Evolutionary conservation across 2,329 filamentous ascomycete species (phyloP), one percentile per base, ranked within the genome.

Genomic region (Remersonia thermophila): DNA sequence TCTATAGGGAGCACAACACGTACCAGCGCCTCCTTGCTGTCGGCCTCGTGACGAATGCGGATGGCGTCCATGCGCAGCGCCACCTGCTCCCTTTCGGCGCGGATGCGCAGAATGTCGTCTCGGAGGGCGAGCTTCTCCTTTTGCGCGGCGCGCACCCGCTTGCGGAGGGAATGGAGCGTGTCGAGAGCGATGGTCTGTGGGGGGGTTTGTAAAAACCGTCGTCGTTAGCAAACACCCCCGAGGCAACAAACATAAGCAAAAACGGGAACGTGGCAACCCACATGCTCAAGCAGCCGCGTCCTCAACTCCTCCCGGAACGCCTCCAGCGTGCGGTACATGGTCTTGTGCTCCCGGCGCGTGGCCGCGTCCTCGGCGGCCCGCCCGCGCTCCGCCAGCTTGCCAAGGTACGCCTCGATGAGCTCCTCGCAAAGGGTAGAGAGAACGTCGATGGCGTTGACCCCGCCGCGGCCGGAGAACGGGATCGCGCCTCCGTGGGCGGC

Each of bases 371-470:
- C 55, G 7, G 65, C 62, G 2, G 62, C 62, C 3, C 47, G 51
- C 1, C 53, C 54, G 8, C 61, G 56, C 23, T 67, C 61, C 30
- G 65, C 57, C 2, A 76, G 52, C 32, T 64, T 64, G 1, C 58
- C 56, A 23, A 77, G 51, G 11, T 61, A 67, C 2, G 61, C 56
- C n/a, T 62, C 62, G 14, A 77, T 60, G 23, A 77, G 63, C 47
- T 80, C 74, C 25, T 74, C 66, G 49, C 71, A 79, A 11, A 78
- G 62, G 43, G 77, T 68, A 5, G 67, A 62, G 27, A 80, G 60
- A 2, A 80, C 74, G 45, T 80, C 76, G 2, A 80, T 60, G 0
- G 70, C 63, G 32, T 73, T 80, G 45, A 78, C 73, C 31, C 71
- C 71, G 15, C 59, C 55, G 12, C 66, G 63, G 45, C 66, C 69